A percentile compares a stretch with the other conserved stretches of the same genome.
phyloP scores from a whole-genome alignment of 2,329 filamentous ascomycete genomes.

The Nannizziopsis barbatae region DNA sequence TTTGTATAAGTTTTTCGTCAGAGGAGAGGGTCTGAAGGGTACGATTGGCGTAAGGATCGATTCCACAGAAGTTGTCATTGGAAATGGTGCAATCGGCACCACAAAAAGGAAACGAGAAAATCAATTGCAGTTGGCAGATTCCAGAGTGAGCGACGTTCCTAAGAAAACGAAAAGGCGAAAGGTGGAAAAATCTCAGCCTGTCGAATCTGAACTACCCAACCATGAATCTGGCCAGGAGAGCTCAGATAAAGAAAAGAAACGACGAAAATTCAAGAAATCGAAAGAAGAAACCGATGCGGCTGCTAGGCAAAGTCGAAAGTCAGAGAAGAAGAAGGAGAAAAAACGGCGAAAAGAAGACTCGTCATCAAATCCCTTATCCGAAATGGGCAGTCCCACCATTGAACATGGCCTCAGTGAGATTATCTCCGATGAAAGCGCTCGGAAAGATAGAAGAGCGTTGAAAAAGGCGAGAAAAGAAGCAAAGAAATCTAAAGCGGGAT shows the following conservation, averaged over 20 bases:
- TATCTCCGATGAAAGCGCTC: slow-evolving; percentile 15
- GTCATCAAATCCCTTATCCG: not conserved
- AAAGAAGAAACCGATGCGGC: not conserved
- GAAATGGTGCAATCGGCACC: slow-evolving; percentile 17
- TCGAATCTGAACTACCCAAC: not conserved
- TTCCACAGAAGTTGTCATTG: not conserved
- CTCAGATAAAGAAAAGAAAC: slow-evolving; percentile 15
- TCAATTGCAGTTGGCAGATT: not conserved
- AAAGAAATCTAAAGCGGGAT: slow-evolving; percentile 24
- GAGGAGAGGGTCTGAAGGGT: slow-evolving; percentile 64
- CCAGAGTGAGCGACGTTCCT: slow-evolving; percentile 14
- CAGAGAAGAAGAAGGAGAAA: slow-evolving; percentile 12
- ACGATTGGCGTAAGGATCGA: slow-evolving; percentile 38
- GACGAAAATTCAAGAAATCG: not conserved
- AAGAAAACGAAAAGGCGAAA: slow-evolving; percentile 22
- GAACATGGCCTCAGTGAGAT: slow-evolving; percentile 6
- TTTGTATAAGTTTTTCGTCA: slow-evolving; percentile 76
- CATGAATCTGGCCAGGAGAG: slow-evolving; percentile 14
- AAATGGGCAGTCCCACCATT: slow-evolving; percentile 16
- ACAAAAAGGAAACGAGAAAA: slow-evolving; percentile 30
- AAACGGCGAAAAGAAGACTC: slow-evolving; percentile 16
- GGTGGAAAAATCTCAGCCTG: slow-evolving; percentile 13
- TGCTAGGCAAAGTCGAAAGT: slow-evolving; percentile 1
- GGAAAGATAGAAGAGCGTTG: slow-evolving; percentile 6
- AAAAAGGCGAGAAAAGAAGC: slow-evolving; percentile 21